These are phyloP conservation scores for Cenchrus fungigraminus DNA, from an alignment of 176 grass and related monocot species.

Conservation along the genomic window DNA sequence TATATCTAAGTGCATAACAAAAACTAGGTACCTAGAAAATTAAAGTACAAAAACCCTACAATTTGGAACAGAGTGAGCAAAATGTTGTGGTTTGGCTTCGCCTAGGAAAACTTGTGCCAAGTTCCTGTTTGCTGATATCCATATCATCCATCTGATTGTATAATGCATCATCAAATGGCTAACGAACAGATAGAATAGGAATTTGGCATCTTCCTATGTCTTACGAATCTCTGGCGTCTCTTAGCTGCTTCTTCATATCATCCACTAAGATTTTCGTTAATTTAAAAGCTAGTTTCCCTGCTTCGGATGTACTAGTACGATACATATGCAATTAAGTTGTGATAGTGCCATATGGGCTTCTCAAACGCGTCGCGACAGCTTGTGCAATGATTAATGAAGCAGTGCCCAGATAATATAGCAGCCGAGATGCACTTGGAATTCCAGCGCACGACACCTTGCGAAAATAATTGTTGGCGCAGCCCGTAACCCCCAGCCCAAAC, in stretches of 20 bases:
- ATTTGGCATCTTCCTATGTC: neutral
- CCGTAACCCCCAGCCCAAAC: neutral
- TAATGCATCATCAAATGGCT: neutral
- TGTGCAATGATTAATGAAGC: conserved; percentile 1
- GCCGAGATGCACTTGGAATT: neutral
- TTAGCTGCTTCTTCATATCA: neutral
- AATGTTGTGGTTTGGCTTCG: neutral
- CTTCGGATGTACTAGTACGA: neutral
- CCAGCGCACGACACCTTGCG: conserved; percentile 28
- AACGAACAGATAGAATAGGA: neutral
- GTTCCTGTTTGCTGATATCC: neutral
- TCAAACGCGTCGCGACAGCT: neutral
- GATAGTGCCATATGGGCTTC: neutral
- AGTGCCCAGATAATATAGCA: neutral
- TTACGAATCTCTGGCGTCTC: neutral
- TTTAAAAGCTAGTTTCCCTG: neutral
- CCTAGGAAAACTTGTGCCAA: neutral
- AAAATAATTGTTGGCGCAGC: neutral
- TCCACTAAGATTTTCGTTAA: neutral
- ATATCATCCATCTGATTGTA: neutral
- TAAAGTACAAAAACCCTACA: no score
- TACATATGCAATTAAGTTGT: neutral
- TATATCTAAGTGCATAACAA: no score
- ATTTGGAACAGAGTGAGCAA: no score
- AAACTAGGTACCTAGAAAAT: no score